These are phyloP conservation scores for Purpureocillium takamizusanense DNA, from an alignment of 2,329 filamentous ascomycete species.

Conservation along the genomic window DNA sequence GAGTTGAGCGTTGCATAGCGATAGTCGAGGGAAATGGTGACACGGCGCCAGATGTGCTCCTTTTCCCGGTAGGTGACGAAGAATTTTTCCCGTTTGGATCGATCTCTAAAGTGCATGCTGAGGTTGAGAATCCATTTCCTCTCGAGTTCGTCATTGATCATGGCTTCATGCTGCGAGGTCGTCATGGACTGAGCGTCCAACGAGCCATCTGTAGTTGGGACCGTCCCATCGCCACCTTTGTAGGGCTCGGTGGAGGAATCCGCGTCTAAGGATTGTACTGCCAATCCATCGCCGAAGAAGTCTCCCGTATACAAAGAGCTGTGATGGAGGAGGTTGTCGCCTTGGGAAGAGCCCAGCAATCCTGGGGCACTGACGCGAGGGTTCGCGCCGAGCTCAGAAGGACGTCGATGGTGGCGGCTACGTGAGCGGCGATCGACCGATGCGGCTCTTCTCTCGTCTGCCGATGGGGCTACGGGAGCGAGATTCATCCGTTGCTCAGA, in stretches of 20 bases:
- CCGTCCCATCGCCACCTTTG: slow-evolving; percentile 8
- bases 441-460: slow-evolving; percentile 60
- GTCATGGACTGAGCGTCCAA: slow-evolving; percentile 39
- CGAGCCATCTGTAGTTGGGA: slow-evolving; percentile 21
- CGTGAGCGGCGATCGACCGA: slow-evolving; percentile 51
- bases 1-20: slow-evolving; percentile 70
- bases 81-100: slow-evolving; percentile 90
- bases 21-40: slow-evolving; percentile 93
- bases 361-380: slow-evolving; percentile 41
- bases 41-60: slow-evolving; percentile 70
- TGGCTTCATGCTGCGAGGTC: slow-evolving; percentile 47
- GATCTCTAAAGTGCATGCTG: slow-evolving; percentile 96
- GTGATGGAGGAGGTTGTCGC: slow-evolving; percentile 9
- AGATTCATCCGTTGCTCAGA: slow-evolving; percentile 72
- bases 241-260: not conserved
- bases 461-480: slow-evolving; percentile 52
- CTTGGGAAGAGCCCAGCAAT: slow-evolving; percentile 21
- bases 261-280: not conserved
- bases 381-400: slow-evolving; percentile 12
- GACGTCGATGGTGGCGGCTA: slow-evolving; percentile 16
- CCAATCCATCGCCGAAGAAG: slow-evolving; percentile 6
- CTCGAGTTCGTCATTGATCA: slow-evolving; percentile 75
- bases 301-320: slow-evolving; percentile 10
- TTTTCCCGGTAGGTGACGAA: slow-evolving; percentile 89
- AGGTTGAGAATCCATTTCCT: slow-evolving; percentile 91